Evolutionary conservation across 768 basidiomycete genomes (phyloP).

Genomic region (Kondoa subrosea): DNA sequence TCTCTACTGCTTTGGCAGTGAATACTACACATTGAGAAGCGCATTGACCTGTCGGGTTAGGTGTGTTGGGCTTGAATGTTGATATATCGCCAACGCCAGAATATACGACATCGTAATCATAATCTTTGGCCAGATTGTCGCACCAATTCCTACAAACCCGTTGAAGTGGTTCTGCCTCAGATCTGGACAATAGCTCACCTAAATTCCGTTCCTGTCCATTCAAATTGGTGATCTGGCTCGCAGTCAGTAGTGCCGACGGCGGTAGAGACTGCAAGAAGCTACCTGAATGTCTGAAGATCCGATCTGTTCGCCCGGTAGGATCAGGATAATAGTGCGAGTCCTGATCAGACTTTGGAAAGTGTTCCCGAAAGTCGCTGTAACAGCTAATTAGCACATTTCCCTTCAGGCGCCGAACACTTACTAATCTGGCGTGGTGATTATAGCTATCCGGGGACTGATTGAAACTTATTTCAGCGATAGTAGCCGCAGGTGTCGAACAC

Average conservation of each 20-base stretch:
- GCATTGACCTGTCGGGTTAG: background rate
- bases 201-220: constrained; percentile 70
- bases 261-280: background rate
- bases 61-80: background rate
- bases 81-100: constrained; percentile 3
- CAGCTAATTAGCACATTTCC: constrained; percentile 14
- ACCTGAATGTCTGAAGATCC: constrained; percentile 40
- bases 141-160: constrained; percentile 52
- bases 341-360: constrained; percentile 29
- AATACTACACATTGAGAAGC: background rate
- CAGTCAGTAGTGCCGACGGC: background rate
- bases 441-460: constrained; percentile 42
- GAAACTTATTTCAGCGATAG: background rate
- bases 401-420: background rate
- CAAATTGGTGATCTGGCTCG: constrained; percentile 78
- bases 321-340: constrained; percentile 35
- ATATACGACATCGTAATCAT: background rate
- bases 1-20: no score
- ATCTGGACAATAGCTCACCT: no score
- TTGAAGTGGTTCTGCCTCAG: no score
- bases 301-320: constrained; percentile 55
- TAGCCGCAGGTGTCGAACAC: background rate
- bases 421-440: constrained; percentile 73
- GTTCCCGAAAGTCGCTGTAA: constrained; percentile 42
- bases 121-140: background rate